Evolutionary conservation across 805 yeast genomes (phyloP).

Genomic region (Spathaspora gorwiae): DNA sequence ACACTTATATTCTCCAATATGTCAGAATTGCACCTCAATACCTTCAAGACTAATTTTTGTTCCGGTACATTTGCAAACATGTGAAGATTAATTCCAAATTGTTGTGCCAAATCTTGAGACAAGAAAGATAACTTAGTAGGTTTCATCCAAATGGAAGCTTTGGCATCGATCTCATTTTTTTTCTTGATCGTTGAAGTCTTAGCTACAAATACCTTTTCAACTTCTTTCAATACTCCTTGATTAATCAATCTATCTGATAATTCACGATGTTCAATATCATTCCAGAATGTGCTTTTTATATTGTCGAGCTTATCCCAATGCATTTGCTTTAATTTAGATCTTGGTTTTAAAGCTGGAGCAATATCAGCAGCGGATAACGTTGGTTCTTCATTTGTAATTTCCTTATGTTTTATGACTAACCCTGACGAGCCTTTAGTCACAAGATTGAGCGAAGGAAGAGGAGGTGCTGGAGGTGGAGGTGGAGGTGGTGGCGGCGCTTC

Average conservation of each 20-base stretch:
- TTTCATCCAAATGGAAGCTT: constrained; percentile 11
- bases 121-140: constrained; percentile 60
- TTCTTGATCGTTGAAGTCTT: constrained; percentile 47
- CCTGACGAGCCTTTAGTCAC: background rate
- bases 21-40: constrained; percentile 71
- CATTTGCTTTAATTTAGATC: constrained; percentile 79
- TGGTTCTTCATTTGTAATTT: background rate
- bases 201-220: constrained; percentile 85
- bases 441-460: constrained; percentile 4
- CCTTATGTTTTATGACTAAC: background rate
- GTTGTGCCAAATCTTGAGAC: constrained; percentile 85
- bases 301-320: constrained; percentile 95
- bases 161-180: constrained; percentile 23
- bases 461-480: constrained; percentile 12
- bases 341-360: constrained; percentile 43
- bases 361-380: background rate
- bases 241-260: constrained; percentile 61
- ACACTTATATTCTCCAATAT: constrained; percentile 67
- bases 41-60: constrained; percentile 61
- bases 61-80: constrained; percentile 61
- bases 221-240: constrained; percentile 76
- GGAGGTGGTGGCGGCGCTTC: constrained; percentile 2
- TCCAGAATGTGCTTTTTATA: constrained; percentile 86
- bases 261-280: constrained; percentile 52
- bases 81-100: constrained; percentile 90